Conservation (phyloP, 768 basidiomycete genomes). For the Calocera viscosa region DNA sequence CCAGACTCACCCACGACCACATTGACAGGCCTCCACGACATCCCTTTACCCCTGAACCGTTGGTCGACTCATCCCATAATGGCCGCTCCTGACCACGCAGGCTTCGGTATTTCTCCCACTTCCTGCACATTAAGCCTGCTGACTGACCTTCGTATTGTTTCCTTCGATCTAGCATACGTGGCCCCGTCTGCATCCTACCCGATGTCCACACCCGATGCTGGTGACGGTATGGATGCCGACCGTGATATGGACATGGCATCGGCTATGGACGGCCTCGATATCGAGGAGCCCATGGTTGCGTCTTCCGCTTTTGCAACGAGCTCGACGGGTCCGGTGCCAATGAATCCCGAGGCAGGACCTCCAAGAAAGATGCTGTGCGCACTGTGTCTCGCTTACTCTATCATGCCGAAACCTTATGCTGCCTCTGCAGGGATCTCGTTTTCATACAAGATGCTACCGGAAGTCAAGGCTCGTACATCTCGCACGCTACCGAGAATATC, state of each 20-base stretch:
- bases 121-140: neutral
- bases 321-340: neutral
- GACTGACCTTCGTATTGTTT: neutral
- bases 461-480: slow-evolving; percentile 68
- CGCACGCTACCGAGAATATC: slow-evolving; percentile 93
- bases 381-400: neutral
- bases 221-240: slow-evolving; percentile 1
- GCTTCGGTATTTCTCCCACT: neutral
- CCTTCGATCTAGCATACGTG: neutral
- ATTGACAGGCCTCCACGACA: neutral
- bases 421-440: slow-evolving; percentile 60
- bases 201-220: neutral
- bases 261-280: neutral
- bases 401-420: neutral
- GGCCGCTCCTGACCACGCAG: neutral
- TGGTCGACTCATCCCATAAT: neutral
- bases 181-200: slow-evolving; percentile 4
- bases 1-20: neutral
- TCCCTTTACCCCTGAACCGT: neutral
- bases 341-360: neutral
- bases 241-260: slow-evolving; percentile 2
- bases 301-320: neutral
- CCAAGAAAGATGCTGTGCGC: slow-evolving; percentile 1
- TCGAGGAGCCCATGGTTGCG: slow-evolving; percentile 8
- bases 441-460: slow-evolving; percentile 95